phyloP scores from a whole-genome alignment of 257 asterid species.

The Primulina huaijiensis region DNA sequence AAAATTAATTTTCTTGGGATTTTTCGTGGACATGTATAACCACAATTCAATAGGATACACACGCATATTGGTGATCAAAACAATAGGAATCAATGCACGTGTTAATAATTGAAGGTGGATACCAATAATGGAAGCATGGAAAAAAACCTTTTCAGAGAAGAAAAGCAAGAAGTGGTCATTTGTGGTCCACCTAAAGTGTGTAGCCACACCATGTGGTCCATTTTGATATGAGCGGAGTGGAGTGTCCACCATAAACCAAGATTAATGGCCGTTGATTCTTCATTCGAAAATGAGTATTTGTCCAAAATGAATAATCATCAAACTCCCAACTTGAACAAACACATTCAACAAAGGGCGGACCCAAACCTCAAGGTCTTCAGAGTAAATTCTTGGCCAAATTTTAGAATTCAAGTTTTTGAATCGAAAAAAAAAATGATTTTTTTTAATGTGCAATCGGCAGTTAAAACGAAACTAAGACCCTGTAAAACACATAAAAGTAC shows the following conservation, averaged over 20 bases:
- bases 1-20: conserved; percentile 3
- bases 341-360: not conserved
- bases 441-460: not conserved
- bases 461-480: not conserved
- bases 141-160: conserved; percentile 27
- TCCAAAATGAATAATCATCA: conserved; percentile 1
- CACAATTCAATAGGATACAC: conserved; percentile 3
- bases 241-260: conserved; percentile 11
- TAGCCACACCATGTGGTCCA: conserved; percentile 54
- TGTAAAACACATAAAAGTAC: not conserved
- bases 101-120: conserved; percentile 34
- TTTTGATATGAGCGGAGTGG: conserved; percentile 25
- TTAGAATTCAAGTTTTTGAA: not conserved
- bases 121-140: conserved; percentile 36
- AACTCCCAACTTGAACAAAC: conserved; percentile 12
- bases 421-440: no score
- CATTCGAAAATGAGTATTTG: not conserved
- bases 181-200: conserved; percentile 48
- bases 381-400: not conserved
- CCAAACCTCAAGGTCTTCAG: not conserved
- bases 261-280: conserved; percentile 1
- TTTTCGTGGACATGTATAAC: conserved; percentile 21
- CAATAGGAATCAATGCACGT: conserved; percentile 24
- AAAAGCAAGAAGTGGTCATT: conserved; percentile 33
- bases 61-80: conserved; percentile 1